These are phyloP conservation scores for Talaromyces stipitatus DNA, from an alignment of 495 filamentous ascomycete species.

Conservation along the genomic window DNA sequence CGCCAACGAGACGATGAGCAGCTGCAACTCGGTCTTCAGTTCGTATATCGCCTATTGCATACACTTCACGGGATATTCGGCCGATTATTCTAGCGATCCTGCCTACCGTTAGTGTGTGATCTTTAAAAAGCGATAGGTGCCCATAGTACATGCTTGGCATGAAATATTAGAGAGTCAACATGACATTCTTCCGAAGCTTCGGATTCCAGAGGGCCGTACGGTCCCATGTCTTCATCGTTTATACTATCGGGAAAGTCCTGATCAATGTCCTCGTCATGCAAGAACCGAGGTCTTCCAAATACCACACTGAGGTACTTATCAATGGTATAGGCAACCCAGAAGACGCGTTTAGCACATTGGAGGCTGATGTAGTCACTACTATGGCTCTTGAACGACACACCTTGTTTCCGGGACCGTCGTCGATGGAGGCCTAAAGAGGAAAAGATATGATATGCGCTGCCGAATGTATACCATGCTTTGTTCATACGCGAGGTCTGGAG, in stretches of 20 bases:
- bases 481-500: constrained; percentile 19
- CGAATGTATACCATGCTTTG: constrained; percentile 19
- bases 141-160: constrained; percentile 13
- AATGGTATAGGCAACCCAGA: constrained; percentile 10
- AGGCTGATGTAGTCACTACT: constrained; percentile 13
- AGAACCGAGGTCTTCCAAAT: constrained; percentile 15
- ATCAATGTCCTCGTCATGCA: constrained; percentile 11
- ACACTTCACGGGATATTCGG: constrained; percentile 16
- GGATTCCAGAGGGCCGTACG: background rate
- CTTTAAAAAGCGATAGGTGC: background rate
- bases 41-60: constrained; percentile 1
- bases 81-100: constrained; percentile 15
- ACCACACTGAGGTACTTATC: constrained; percentile 19
- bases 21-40: constrained; percentile 9
- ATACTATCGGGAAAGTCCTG: constrained; percentile 5
- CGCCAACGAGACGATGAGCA: constrained; percentile 8
- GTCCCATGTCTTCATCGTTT: constrained; percentile 18
- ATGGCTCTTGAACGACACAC: background rate
- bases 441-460: constrained; percentile 12
- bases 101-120: background rate
- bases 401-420: constrained; percentile 6
- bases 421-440: constrained; percentile 15
- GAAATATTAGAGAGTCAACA: constrained; percentile 15
- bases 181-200: constrained; percentile 10
- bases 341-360: constrained; percentile 11